These are phyloP conservation scores for Fusarium anguioides DNA, from an alignment of 2,329 filamentous ascomycete species.

Conservation along the genomic window DNA sequence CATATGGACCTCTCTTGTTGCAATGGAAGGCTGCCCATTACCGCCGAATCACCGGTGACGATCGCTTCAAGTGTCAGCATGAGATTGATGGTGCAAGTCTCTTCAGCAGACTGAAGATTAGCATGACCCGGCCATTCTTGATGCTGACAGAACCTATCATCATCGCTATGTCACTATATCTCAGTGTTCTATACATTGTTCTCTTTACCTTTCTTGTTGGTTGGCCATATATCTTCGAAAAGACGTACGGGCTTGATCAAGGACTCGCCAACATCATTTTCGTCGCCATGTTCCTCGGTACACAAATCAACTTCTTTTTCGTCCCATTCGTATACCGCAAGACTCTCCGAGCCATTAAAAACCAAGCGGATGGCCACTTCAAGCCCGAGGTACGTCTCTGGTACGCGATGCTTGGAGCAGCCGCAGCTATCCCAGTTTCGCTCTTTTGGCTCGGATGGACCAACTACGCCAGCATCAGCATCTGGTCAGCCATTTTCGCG, in stretches of 20 bases:
- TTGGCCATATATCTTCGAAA: slow-evolving; percentile 61
- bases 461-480: slow-evolving; percentile 53
- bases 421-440: slow-evolving; percentile 55
- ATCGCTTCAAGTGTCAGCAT: slow-evolving; percentile 71
- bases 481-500: slow-evolving; percentile 59
- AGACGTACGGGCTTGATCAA: slow-evolving; percentile 54
- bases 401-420: slow-evolving; percentile 57
- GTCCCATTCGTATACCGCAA: slow-evolving; percentile 50
- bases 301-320: slow-evolving; percentile 48
- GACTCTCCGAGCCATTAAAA: slow-evolving; percentile 45
- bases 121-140: slow-evolving; percentile 56
- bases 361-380: slow-evolving; percentile 32
- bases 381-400: slow-evolving; percentile 55
- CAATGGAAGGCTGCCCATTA: slow-evolving; percentile 69
- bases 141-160: slow-evolving; percentile 55
- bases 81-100: slow-evolving; percentile 64
- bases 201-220: slow-evolving; percentile 66
- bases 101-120: slow-evolving; percentile 62
- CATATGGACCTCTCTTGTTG: slow-evolving; percentile 67
- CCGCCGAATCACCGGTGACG: slow-evolving; percentile 69
- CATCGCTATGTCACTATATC: slow-evolving; percentile 60
- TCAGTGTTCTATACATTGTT: slow-evolving; percentile 64
- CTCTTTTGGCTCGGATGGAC: slow-evolving; percentile 66
- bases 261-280: slow-evolving; percentile 58
- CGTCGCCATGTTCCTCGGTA: slow-evolving; percentile 57